phyloP scores from a whole-genome alignment of 2,329 filamentous ascomycete genomes.

The Acrocalymma vagum region DNA sequence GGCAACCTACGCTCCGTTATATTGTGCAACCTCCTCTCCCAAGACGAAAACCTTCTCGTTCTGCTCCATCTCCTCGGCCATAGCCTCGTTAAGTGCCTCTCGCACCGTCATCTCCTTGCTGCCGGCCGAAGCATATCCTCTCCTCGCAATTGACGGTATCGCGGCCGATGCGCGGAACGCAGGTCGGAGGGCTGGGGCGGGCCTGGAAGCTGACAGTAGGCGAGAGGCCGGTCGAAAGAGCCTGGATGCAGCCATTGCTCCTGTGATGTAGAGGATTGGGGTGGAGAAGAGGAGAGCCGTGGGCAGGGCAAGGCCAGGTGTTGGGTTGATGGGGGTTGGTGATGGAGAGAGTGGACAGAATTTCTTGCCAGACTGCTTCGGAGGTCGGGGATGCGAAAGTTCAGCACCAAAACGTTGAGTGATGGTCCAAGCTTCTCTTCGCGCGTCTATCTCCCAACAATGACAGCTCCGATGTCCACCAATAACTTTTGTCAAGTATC shows the following conservation, averaged over 20 bases:
- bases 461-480: too few relatives aligned
- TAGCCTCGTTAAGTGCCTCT: constrained; percentile 96
- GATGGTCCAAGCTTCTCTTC: too few relatives aligned
- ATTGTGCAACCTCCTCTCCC: constrained; percentile 98
- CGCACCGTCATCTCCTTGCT: constrained; percentile 96
- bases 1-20: constrained; percentile 84
- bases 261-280: too few relatives aligned
- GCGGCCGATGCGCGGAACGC: constrained; percentile 59
- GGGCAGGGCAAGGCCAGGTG: too few relatives aligned
- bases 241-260: constrained; percentile 67
- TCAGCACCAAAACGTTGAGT: too few relatives aligned
- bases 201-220: constrained; percentile 65
- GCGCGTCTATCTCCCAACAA: too few relatives aligned
- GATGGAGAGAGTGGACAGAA: too few relatives aligned
- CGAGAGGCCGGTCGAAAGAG: constrained; percentile 71
- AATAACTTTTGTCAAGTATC: too few relatives aligned
- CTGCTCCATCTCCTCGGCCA: constrained; percentile 94
- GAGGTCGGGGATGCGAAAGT: too few relatives aligned
- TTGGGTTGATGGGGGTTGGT: too few relatives aligned
- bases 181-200: constrained; percentile 60
- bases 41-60: constrained; percentile 96
- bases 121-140: constrained; percentile 65
- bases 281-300: too few relatives aligned
- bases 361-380: too few relatives aligned
- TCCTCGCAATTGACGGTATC: constrained; percentile 57